A percentile compares a stretch with the other conserved stretches of the same genome.
Evolutionary conservation across 2,329 filamentous ascomycete species (phyloP).

Genomic region (Pseudocercospora vitis): DNA sequence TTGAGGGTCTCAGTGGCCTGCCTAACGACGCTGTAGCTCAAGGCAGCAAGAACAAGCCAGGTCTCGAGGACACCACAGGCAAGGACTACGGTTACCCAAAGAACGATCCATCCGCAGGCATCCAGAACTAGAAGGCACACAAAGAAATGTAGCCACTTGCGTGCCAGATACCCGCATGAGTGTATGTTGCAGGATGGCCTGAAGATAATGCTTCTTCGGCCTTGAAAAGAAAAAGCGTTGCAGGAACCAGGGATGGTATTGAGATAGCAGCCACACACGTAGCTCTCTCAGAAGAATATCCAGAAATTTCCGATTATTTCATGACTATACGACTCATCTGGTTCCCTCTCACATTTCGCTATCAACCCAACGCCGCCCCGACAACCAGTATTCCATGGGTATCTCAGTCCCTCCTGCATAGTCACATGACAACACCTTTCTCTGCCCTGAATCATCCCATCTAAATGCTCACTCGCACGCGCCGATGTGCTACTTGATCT

Average conservation of each 20-base stretch:
- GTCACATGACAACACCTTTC: too few species aligned
- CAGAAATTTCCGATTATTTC: neutral
- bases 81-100: conserved; percentile 47
- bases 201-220: conserved; percentile 5
- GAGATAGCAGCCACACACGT: conserved; percentile 10
- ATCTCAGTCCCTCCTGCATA: too few species aligned
- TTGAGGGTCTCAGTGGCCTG: conserved; percentile 56
- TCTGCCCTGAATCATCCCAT: too few species aligned
- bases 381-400: neutral
- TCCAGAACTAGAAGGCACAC: conserved; percentile 1
- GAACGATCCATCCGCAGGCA: conserved; percentile 39
- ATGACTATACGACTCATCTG: too few species aligned
- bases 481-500: neutral
- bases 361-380: neutral
- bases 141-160: too few species aligned
- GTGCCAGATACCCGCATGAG: too few species aligned
- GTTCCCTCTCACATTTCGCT: too few species aligned
- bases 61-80: conserved; percentile 44
- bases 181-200: conserved; percentile 12
- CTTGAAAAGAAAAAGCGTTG: conserved; percentile 6
- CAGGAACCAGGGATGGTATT: neutral
- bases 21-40: conserved; percentile 61
- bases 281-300: conserved; percentile 1
- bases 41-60: conserved; percentile 46
- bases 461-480: too few species aligned